Base-by-base conservation (phyloP, 2,329 filamentous ascomycete species). In the Epichloe scottii region DNA sequence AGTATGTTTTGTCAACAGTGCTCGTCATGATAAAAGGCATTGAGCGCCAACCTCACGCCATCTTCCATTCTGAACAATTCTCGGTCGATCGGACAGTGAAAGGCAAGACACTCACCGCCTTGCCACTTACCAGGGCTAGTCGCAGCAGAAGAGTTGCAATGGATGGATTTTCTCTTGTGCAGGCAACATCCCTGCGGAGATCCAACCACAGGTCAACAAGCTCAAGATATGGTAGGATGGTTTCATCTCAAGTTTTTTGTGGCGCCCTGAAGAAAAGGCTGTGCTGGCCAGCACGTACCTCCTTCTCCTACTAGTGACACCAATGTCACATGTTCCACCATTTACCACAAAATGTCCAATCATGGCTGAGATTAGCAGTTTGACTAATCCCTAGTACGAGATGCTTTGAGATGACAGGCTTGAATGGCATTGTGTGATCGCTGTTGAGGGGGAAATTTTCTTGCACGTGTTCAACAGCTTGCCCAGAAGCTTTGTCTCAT, bases 221-320 rank as follows among this genome's bases (percentile, higher is more conserved):
- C 23, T 45, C 44, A 48, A 48, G 34, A 33, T 14, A 23, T 21
- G 14, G 19, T 33, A 38, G 43, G 37, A 53, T 45, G 39, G 50
- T 55, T 52, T 50, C 54, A 54, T 55, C 53, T 51, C 54, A 56
- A 54, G 38, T 57, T 42, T 8, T 8, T 17, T 35, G 50, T 48
- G 14, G 40, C 26, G 49, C 41, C 35, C 7, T 37, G 43, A 17
- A 23, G 35, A 34, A 15, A 26, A 45, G n/a, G 12, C 21, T 37
- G 10, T 8, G 26, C 26, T 30, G 26, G 26, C 38, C 38, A 44
- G 44, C 52, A 48, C 49, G 47, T 40, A 39, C 45, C 40, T 37
- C 30, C 46, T 46, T 39, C 30, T 41, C 26, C 46, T 30, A 48
- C 21, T 44, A 44, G 42, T 14, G 7, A 19, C 34, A n/a, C 19